Base-by-base conservation (phyloP, 805 yeast genomes). In the Lachancea sp. region DNA sequence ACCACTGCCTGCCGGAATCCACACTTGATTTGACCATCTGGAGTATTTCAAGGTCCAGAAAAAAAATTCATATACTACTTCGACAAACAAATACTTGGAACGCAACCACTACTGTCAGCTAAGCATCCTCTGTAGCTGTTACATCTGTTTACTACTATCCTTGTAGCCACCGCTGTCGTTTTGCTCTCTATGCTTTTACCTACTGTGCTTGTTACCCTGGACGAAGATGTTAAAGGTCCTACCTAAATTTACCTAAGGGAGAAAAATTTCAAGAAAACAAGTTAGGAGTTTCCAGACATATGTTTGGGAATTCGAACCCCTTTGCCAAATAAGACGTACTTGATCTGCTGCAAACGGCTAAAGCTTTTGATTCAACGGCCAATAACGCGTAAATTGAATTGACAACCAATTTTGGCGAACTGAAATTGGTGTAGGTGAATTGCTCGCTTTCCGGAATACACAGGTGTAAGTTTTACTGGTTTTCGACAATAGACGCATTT, bases 221-320 rank as follows among this genome's bases (percentile, higher is more conserved):
- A 28, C 30, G 30, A 28, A 28, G 8, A 11, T 6, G 30, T 8
- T n/a, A n/a, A n/a, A n/a, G n/a, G n/a, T n/a, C n/a, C n/a, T n/a
- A n/a, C n/a, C n/a, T n/a, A n/a, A n/a, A n/a, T 28, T 28, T 28
- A 9, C 30, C 35, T 5, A 29, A 29, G 34, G 40, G 34, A 29
- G 40, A 37, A 37, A 37, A 37, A 37, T 37, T 37, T 37, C 40
- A 29, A 29, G 16, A 21, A 7, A 16, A 20, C 23, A 37, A 37
- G 33, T 13, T 28, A 21, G 35, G 35, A 32, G 35, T 32, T 32
- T 21, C 24, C 26, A 11, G 11, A 23, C 30, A 28, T 28, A 28
- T 6, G 15, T 9, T n/a, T n/a, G 6, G 30, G 15, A 9, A 28
- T 9, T 8, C 8, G 24, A 25, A 30, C 40, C 40, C 40, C 33